Percentiles rank a stretch among this genome's conserved stretches.
Conservation (phyloP, 2,329 filamentous ascomycete species). For the Penicillium olsonii region DNA sequence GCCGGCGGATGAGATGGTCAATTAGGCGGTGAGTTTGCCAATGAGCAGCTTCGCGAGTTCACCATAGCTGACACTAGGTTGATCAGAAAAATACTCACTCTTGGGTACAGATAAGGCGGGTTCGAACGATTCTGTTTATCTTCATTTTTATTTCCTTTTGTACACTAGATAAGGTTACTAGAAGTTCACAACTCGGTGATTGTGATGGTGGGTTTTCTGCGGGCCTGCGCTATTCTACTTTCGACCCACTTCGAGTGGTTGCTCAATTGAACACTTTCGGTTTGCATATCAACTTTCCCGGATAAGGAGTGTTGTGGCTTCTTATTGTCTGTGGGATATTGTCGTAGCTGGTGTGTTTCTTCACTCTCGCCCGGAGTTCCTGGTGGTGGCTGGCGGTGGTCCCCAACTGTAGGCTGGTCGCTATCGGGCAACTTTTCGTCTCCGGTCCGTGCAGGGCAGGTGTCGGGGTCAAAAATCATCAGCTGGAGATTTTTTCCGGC, state of each 20-base stretch:
- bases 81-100: no score
- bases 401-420: not conserved
- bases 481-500: slow-evolving; percentile 1
- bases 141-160: not conserved
- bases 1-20: not conserved
- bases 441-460: not conserved
- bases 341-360: not conserved
- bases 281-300: not conserved
- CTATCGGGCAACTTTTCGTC: not conserved
- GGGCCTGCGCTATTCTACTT: not conserved
- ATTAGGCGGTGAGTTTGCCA: not conserved
- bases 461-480: not conserved
- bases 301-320: not conserved
- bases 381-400: not conserved
- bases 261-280: not conserved
- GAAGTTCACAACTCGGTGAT: not conserved
- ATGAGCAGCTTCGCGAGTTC: not conserved
- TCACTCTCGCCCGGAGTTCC: not conserved
- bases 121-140: no score
- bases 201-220: not conserved
- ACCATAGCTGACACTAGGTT: no score
- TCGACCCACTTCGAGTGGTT: not conserved
- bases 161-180: not conserved
- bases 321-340: not conserved
- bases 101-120: no score